Base-by-base conservation (phyloP, 768 basidiomycete species). In the Baorangia bicolor region DNA sequence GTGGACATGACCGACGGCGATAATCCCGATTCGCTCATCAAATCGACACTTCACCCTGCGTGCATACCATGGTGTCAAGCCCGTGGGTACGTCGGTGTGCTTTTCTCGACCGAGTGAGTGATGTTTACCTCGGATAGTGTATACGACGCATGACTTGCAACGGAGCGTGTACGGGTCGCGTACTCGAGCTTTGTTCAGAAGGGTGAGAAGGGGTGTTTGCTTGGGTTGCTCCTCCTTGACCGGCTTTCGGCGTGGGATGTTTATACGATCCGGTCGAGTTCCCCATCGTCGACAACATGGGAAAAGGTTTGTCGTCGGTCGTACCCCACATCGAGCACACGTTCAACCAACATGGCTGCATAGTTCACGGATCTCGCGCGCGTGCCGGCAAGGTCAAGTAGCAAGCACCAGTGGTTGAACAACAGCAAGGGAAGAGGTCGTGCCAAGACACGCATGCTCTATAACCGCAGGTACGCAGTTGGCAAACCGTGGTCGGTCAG, bases 281-380 rank as follows among this genome's bases (percentile, higher is more conserved):
- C 72, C 69, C 62, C 75, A 75, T 77, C 79, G 73, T 80, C 81
- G 75, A 78, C 76, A 84, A 79, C 61, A 86, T 86, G 85, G 85
- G 85, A 77, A 84, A 86, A 85, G 85, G 85, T 86, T 56, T 40
- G 59, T 67, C 59, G 33, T 55, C 48, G 41, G 16, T 53, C 39
- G 53, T 46, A 35, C 38, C 34, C 41, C 30, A 39, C 50, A 45
- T 55, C 58, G 52, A 40, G 45, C 28, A 30, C 31, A 14, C 14
- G n/a, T 34, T 33, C 43, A 49, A 25, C 49, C 7, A 7, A 34
- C 31, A 23, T 45, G 20, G 1, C 13, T 0, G 2, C 12, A 40
- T 30, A 94, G 94, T 96, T 80, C 94, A 98, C 90, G 94, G 94
- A 75, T 98, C 94, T 75, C 93, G n/a, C n/a, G n/a, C n/a, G n/a